Percentiles rank a stretch among this genome's conserved stretches.
Conservation (phyloP, 106 monocot species). For the Agapanthus africanus region DNA sequence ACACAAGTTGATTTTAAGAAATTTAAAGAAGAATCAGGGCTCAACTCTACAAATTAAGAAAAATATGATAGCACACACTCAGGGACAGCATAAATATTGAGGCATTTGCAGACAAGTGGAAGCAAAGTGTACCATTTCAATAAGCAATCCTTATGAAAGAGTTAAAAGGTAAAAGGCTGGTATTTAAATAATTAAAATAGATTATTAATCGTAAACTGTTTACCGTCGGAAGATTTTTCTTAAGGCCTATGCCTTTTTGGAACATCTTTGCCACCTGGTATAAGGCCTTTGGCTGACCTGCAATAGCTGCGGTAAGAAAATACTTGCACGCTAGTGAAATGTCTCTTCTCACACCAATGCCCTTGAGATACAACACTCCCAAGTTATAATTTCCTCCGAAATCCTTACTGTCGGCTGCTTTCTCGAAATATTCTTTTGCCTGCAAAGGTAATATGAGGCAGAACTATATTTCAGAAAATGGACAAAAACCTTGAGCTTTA, state of each 20-base stretch:
- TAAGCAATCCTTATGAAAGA: not conserved
- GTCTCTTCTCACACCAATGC: constrained; percentile 83
- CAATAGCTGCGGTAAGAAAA: constrained; percentile 71
- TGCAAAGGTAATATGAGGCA: constrained; percentile 13
- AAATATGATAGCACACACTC: not conserved
- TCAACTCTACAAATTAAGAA: no score
- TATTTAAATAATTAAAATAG: not conserved
- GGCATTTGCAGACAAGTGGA: constrained; percentile 1
- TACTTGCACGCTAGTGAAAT: constrained; percentile 45
- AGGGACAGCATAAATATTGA: not conserved
- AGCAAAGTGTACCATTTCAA: not conserved
- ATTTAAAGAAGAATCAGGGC: no score
- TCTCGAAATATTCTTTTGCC: constrained; percentile 93
- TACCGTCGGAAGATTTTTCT: constrained; percentile 77
- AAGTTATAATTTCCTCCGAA: constrained; percentile 86
- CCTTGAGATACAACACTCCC: constrained; percentile 84
- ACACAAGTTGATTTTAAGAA: no score
- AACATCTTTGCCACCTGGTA: constrained; percentile 95
- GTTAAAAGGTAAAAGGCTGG: not conserved
- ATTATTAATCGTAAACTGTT: no score
- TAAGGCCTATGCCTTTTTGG: constrained; percentile 79
- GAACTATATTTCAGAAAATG: constrained; percentile 3
- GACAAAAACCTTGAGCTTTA: not conserved
- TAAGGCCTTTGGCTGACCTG: constrained; percentile 88
- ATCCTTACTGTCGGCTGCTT: constrained; percentile 70